Base-by-base conservation (phyloP, 2,329 filamentous ascomycete species). In the Phaeomoniella chlamydospora region DNA sequence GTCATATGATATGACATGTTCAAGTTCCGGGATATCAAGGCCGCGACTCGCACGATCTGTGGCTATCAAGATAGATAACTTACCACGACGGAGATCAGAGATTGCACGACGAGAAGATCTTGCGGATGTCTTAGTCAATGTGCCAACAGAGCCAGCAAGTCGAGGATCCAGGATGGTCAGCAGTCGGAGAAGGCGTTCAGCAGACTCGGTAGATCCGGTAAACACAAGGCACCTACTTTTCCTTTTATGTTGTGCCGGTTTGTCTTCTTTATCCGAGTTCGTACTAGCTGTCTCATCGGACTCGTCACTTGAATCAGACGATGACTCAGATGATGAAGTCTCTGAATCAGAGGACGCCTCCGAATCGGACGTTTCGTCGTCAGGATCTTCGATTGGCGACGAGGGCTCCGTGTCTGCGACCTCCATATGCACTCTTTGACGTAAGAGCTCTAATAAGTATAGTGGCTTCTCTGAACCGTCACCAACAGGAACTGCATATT, bases 21-120 rank as follows among this genome's bases (percentile, higher is more conserved):
- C 76, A 33, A 96, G 70, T 33, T 73, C 70, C 1, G 75, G 73
- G 10, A 94, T 68, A 55, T 96, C 88, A 16, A 96, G 75, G 49
- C 88, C 90, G 43, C 88, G 81, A 2, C 86, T 84, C 1, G 90
- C 84, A n/a, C 92, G 79, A 53, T 96, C 88, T 0, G 90, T 93
- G 1, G 87, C 86, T 32, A 96, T 78, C 31, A 96, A 73, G 33
- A 93, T 74, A 4, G 77, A 76, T 16, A 82, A 57, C 39, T 72
- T 72, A 39, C 68, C 69, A 5, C 62, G 55, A 3, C 68, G 60
- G 54, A 88, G 87, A n/a, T 71, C 68, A 16, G 68, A 67, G 15
- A 87, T 64, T 0, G 78, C 75, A 47, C 74, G 77, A 40, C 74
- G 72, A 12, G 81, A 77, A 11, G 72, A 67, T 1, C 78, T 82